A percentile compares a stretch with the other conserved stretches of the same genome.
Evolutionary conservation across 2,329 filamentous ascomycete genomes (phyloP).

Genomic region (Monosporascus sp.): DNA sequence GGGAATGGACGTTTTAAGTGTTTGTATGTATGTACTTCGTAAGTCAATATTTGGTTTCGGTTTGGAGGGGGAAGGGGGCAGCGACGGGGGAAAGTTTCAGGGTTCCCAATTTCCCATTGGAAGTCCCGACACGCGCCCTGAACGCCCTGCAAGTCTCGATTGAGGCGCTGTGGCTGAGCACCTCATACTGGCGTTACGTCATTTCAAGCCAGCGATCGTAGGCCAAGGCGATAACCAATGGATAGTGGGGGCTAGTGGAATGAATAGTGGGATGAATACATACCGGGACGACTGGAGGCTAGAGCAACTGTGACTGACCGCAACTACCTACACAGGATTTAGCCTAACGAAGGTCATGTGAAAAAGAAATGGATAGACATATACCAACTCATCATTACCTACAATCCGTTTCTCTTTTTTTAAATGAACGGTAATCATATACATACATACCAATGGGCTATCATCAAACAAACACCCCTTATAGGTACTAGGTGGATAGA

Average conservation of each 20-base stretch:
- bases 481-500: not conserved
- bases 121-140: not conserved
- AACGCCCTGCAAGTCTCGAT: too few relatives aligned
- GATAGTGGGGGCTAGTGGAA: not conserved
- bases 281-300: not conserved
- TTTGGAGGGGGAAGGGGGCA: slow-evolving; percentile 9
- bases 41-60: slow-evolving; percentile 27
- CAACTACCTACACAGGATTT: too few relatives aligned
- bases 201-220: not conserved
- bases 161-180: slow-evolving; percentile 1
- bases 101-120: not conserved
- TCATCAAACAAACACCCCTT: not conserved
- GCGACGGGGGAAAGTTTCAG: not conserved
- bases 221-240: not conserved
- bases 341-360: too few relatives aligned
- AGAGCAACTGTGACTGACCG: slow-evolving; percentile 6
- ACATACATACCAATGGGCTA: too few relatives aligned
- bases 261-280: not conserved
- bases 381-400: too few relatives aligned
- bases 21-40: not conserved
- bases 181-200: not conserved
- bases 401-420: too few relatives aligned
- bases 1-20: not conserved
- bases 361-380: too few relatives aligned
- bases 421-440: too few relatives aligned